Evolutionary conservation across 441 rosid genomes (phyloP), one percentile per base, ranked within the genome.

Genomic region (Biscutella laevigata): DNA sequence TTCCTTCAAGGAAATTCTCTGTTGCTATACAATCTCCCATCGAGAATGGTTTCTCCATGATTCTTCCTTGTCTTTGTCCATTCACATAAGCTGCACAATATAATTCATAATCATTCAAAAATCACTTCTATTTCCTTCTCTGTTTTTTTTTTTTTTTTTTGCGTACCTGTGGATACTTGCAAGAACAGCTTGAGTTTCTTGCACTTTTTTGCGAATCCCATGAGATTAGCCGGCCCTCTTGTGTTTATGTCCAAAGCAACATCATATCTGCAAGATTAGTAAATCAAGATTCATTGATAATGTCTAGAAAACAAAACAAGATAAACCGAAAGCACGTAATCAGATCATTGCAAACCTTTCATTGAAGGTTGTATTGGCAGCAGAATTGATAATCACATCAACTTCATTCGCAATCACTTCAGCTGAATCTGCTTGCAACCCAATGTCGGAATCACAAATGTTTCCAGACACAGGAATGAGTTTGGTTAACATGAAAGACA

Each of bases 121-220:
- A n/a, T n/a, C n/a, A n/a, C n/a, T n/a, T n/a, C n/a, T n/a, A n/a
- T n/a, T n/a, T n/a, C n/a, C n/a, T n/a, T n/a, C n/a, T n/a, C n/a
- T n/a, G n/a, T n/a, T n/a, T n/a, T n/a, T n/a, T n/a, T n/a, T n/a
- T n/a, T n/a, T n/a, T n/a, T n/a, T n/a, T n/a, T n/a, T n/a, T n/a
- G n/a, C n/a, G 46, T 70, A 75, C 95, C 94, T 45, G 95, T 87
- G 47, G 98, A 90, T 30, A 90, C 82, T 74, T 90, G 98, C 72
- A 83, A 65, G 69, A 87, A 81, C 55, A 90, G 82, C 70, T 78
- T 79, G 7, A 90, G 81, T 24, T 80, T 84, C 67, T 72, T 66
- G 72, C 94, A 84, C 56, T 77, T 77, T 64, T 78, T 87, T 38
- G 92, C 86, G 29, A 90, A 87, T 30, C 64, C 71, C 90, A 90